Base-by-base conservation (phyloP, 2,329 filamentous ascomycete species). In the Fusarium globosum region DNA sequence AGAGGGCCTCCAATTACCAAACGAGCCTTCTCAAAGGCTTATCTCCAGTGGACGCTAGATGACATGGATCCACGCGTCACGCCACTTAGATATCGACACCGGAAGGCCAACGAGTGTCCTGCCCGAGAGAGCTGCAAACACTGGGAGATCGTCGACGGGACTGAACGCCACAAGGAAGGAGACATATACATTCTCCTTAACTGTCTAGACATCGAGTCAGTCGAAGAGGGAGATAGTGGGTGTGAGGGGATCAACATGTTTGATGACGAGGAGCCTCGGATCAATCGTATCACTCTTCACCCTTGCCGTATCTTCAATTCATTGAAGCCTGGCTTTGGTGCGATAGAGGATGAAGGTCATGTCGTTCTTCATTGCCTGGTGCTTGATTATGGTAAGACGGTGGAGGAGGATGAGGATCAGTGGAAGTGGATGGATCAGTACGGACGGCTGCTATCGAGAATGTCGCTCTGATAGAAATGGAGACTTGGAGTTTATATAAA, bases 381-480 rank as follows among this genome's bases (percentile, higher is more conserved):
- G 11, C 48, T 51, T 11, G 48, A 51, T 23, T 51, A 51, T 23
- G 30, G 48, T 18, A 35, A 35, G 16, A 35, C 8, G 4, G n/a
- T 18, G 16, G 48, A 51, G 30, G 48, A 51, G 4, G 21, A 35
- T 23, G 48, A 4, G 2, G 30, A 35, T 20, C 16, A 23, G 12
- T 51, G 48, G 48, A 51, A 51, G 30, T 35, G 48, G 30, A 20
- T 51, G 30, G 30, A 35, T 13, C 48, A 51, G 2, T 6, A 11
- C 0, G 48, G 48, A 2, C 48, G 48, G 12, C 21, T 51, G 30
- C 9, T 51, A 35, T 51, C 30, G 2, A 51, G n/a, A 15, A 35
- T 23, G 48, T 20, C 2, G 20, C 12, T 4, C 2, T 20, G 13
- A 4, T 15, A 41, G 21, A n/a, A 1, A 6, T 23, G 0, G 16